Evolutionary conservation across 805 yeast genomes (phyloP), one percentile per base, ranked within the genome.

Genomic region (Priceomyces carsonii): DNA sequence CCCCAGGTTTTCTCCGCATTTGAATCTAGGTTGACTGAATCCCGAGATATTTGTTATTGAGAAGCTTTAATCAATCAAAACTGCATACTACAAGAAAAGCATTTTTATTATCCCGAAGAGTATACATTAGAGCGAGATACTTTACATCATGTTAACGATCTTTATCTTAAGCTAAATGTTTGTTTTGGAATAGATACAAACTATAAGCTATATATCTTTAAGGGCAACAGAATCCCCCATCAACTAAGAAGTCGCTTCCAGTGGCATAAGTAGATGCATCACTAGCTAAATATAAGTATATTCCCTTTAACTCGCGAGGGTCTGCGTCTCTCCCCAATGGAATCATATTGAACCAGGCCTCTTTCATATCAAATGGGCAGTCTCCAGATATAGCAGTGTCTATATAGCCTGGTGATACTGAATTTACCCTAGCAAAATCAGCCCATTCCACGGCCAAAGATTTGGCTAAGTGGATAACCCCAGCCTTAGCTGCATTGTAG

Each of bases 251-350:
- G 52, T 83, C 89, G 7, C 82, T 49, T 19, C 90, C 91, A 2
- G 88, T 79, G 31, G 86, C 75, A 59, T 74, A 84, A 4, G 84
- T 72, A 20, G 85, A 73, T 3, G 89, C 90, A 50, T 80, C 80
- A 24, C 85, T 77, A 3, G 87, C 88, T 40, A 83, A 57, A 62
- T 79, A 84, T 30, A 83, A 54, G 59, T 79, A 82, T 10, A 85
- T 85, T 36, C 90, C 90, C 10, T 73, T 75, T 39, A 83, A 63
- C 54, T 83, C 91, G 38, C 72, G 67, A 13, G 86, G 81, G 29
- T 64, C 55, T 10, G 78, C 89, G 48, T 80, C 76, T 51, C 89
- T 74, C 17, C 86, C 87, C 65, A 77, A 41, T 36, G 88, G 87
- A 35, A 49, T 57, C 50, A 55, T 45, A 13, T 38, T 35, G 48